phyloP scores from a whole-genome alignment of 108 stramenopile species.

The Aurantiochytrium sp. region DNA sequence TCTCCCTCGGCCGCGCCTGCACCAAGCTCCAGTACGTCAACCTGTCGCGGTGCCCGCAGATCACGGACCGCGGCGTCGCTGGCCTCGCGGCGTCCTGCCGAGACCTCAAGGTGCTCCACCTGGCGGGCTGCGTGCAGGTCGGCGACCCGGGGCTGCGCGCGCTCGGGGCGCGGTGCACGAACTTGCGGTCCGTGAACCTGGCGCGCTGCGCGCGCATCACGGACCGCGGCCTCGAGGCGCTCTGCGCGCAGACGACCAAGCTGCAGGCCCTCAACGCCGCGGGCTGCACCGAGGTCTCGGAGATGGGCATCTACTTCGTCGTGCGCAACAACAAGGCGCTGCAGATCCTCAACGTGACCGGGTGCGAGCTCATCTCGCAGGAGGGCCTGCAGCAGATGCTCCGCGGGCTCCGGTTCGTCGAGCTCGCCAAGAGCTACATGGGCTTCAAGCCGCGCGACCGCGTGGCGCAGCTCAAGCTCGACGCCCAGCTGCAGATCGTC shows the following conservation, averaged over 20 bases:
- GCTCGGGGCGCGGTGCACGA: neutral
- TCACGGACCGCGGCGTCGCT: neutral
- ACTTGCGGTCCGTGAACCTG: neutral
- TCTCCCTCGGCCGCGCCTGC: neutral
- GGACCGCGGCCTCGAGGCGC: neutral
- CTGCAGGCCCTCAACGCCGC: neutral
- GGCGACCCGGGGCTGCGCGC: neutral
- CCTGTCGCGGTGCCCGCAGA: neutral
- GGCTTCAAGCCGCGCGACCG: neutral
- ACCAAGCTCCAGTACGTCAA: neutral
- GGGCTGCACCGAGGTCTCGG: neutral
- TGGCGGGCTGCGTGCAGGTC: neutral
- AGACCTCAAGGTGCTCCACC: neutral
- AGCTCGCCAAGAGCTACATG: slow-evolving; percentile 27
- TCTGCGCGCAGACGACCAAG: neutral
- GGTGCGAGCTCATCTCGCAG: neutral
- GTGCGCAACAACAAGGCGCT: slow-evolving; percentile 13
- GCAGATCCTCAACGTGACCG: slow-evolving; percentile 20
- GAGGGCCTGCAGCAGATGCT: neutral
- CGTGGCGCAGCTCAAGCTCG: neutral
- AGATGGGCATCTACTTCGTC: slow-evolving; percentile 9
- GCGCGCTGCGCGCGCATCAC: neutral
- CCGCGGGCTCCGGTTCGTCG: neutral
- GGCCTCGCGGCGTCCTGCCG: neutral
- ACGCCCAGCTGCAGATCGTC: neutral